Evolutionary conservation across 2,329 filamentous ascomycete genomes (phyloP).

Genomic region (Botrytis galanthina): DNA sequence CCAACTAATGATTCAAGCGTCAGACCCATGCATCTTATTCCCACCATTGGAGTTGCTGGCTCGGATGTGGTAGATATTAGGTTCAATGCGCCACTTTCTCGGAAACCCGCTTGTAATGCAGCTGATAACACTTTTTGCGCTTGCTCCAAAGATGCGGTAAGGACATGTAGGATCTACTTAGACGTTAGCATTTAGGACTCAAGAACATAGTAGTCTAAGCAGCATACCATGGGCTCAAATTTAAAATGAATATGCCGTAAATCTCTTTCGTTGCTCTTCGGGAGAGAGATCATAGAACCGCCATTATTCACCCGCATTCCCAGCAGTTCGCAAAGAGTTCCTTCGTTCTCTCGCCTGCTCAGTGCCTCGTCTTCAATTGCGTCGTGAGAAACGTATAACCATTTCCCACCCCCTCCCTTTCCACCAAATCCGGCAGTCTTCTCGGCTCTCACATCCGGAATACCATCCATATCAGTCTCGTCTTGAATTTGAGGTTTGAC

Average conservation of each 20-base stretch:
- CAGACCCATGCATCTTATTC: slow-evolving; percentile 79
- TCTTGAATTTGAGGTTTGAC: slow-evolving; percentile 19
- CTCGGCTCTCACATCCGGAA: slow-evolving; percentile 33
- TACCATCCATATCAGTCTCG: slow-evolving; percentile 25
- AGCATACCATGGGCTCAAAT: slow-evolving; percentile 87
- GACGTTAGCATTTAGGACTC: background rate
- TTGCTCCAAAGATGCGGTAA: slow-evolving; percentile 71
- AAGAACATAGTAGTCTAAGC: background rate
- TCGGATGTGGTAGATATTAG: slow-evolving; percentile 43
- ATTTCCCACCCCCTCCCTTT: slow-evolving; percentile 79
- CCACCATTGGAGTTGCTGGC: slow-evolving; percentile 67
- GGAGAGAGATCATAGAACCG: background rate
- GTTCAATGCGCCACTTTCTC: slow-evolving; percentile 83
- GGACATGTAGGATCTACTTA: slow-evolving; percentile 78
- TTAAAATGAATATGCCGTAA: slow-evolving; percentile 74
- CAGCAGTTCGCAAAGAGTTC: slow-evolving; percentile 39
- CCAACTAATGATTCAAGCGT: slow-evolving; percentile 81
- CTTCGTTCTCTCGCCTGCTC: slow-evolving; percentile 27
- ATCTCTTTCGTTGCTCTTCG: slow-evolving; percentile 5
- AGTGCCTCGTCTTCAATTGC: slow-evolving; percentile 48
- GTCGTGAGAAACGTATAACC: slow-evolving; percentile 87
- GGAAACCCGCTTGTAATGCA: slow-evolving; percentile 78
- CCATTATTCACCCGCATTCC: slow-evolving; percentile 42
- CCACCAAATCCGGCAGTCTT: slow-evolving; percentile 59
- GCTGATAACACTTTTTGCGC: slow-evolving; percentile 74